Evolutionary conservation across 768 basidiomycete genomes (phyloP).

Genomic region (Hericium coralloides): DNA sequence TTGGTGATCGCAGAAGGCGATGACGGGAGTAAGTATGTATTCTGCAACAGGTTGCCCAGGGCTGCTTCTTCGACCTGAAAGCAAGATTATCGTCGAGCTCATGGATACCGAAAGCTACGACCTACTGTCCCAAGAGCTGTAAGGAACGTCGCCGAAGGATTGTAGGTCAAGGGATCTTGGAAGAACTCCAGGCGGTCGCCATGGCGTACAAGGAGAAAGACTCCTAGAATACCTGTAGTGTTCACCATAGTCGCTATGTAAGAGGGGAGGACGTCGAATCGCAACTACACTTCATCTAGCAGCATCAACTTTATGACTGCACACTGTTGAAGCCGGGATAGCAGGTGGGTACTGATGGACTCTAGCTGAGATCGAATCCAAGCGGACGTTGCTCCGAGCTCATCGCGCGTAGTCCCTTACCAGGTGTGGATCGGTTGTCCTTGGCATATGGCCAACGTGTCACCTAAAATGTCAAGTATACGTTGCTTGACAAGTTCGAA

Average conservation of each 20-base stretch:
- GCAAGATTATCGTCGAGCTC: not conserved
- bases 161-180: constrained; percentile 18
- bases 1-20: not conserved
- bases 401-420: no score
- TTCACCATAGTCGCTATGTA: constrained; percentile 2
- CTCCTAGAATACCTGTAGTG: constrained; percentile 9
- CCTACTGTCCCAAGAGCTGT: constrained; percentile 16
- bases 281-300: no score
- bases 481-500: no score
- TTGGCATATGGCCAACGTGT: no score
- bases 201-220: constrained; percentile 17
- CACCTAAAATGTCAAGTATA: no score
- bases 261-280: no score
- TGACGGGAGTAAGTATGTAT: not conserved
- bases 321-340: no score
- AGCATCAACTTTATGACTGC: no score
- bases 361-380: no score
- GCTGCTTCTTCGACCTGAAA: not conserved
- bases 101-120: not conserved
- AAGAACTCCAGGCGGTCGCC: constrained; percentile 19
- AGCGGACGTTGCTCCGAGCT: no score
- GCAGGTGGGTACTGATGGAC: no score
- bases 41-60: constrained; percentile 4
- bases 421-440: no score
- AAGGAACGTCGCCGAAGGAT: constrained; percentile 13